Evolutionary conservation across 768 basidiomycete species (phyloP).

Genomic region (Lenzites betulinus): DNA sequence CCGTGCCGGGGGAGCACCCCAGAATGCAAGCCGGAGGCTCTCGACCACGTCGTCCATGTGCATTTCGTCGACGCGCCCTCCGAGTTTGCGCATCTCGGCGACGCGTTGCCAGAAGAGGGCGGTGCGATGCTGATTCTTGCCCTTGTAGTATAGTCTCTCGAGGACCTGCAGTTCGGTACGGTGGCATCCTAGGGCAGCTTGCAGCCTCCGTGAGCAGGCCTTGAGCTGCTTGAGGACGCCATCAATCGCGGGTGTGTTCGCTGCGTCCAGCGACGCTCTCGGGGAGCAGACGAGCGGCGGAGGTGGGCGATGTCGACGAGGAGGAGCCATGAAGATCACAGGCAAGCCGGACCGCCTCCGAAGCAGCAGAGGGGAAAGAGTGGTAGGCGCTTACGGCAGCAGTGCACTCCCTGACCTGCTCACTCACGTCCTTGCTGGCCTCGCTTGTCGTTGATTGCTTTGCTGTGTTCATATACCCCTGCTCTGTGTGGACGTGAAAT

Average conservation of each 20-base stretch:
- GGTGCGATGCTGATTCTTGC: constrained; percentile 74
- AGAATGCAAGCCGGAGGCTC: constrained; percentile 52
- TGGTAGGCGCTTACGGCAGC: constrained; percentile 1
- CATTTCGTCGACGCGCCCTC: constrained; percentile 35
- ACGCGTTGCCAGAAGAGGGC: constrained; percentile 73
- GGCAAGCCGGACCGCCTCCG: background rate
- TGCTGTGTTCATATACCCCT: constrained; percentile 7
- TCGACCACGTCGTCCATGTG: constrained; percentile 30
- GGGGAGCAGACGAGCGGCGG: constrained; percentile 13
- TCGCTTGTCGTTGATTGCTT: background rate
- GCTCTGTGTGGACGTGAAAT: background rate
- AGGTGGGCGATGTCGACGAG: constrained; percentile 18
- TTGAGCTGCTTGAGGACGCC: constrained; percentile 63
- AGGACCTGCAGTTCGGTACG: constrained; percentile 59
- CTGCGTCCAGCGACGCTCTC: constrained; percentile 24
- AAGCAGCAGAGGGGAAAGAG: background rate
- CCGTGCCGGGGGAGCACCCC: constrained; percentile 38
- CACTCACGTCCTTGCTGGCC: constrained; percentile 2
- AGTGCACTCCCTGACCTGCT: constrained; percentile 1
- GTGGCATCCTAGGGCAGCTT: constrained; percentile 42
- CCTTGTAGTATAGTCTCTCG: constrained; percentile 73
- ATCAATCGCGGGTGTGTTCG: constrained; percentile 46
- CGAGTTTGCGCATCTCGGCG: constrained; percentile 59
- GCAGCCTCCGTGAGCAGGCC: constrained; percentile 52
- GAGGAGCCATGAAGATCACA: constrained; percentile 17